Evolutionary conservation across 1,284 basidiomycete species (phyloP), one percentile per base, ranked within the genome.

Genomic region (Grifola frondosa): DNA sequence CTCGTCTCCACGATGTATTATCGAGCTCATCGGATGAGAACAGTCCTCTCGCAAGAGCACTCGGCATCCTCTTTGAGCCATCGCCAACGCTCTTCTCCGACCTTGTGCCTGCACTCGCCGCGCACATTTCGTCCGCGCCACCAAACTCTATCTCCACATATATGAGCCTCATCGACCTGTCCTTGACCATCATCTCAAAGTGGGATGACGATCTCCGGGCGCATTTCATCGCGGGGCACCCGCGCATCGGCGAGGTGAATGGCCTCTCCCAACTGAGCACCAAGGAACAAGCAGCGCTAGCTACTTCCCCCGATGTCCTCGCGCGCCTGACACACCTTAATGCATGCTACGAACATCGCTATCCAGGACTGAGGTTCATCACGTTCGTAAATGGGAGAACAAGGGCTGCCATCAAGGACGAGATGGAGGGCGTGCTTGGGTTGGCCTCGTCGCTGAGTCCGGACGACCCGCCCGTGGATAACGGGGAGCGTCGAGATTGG

Each of bases 321-420:
- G 73, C 63, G 8, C 77, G 85, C 8, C 70, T 84, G 11, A 72
- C 60, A 26, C 74, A 83, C 53, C 75, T 96, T 37, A 96, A 96
- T 56, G 71, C 68, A 6, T 78, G 81, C 46, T 96, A 95, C 59
- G 88, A 91, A 61, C 68, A 61, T 20, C 68, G 69, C 38, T 96
- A 84, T 58, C 83, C 87, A 0, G 81, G 83, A 2, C 64, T 96
- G 47, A 74, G 86, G 20, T 96, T 91, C 60, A 88, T 95, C 66
- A 95, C 91, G 3, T 96, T 94, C 59, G 93, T 96, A 33, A 91
- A 92, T 59, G 90, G 90, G 24, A 76, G 93, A 44, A 76, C 79
- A 42, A 73, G 92, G 34, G 74, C 76, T 21, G 75, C 65, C 34
- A 84, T 96, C 53, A 81, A 82, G 33, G 74, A 80, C 50, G 91